Conservation (phyloP, 345 rosid genomes). For the Citrus medica region DNA sequence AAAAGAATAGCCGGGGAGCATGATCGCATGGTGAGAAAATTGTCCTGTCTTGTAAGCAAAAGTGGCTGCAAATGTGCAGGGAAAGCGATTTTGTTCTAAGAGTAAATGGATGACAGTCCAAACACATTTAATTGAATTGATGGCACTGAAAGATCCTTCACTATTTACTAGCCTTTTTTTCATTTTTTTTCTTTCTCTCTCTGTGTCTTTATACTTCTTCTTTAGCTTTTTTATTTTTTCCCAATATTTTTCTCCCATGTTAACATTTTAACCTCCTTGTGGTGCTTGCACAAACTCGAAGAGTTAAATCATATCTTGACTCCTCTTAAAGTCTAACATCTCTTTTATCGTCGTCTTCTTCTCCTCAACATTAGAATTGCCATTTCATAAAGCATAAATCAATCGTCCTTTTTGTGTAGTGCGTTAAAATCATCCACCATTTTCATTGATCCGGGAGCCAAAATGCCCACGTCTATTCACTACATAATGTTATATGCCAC, state of each 20-base stretch:
- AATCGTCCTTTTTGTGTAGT: neutral
- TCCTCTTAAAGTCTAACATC: conserved; percentile 27
- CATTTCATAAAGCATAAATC: neutral
- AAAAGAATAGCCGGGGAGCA: conserved; percentile 14
- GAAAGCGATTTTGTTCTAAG: conserved; percentile 31
- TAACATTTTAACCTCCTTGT: conserved; percentile 8
- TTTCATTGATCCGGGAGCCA: conserved; percentile 23
- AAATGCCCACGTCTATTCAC: conserved; percentile 14
- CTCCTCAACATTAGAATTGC: neutral
- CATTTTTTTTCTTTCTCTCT: neutral
- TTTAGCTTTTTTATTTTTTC: neutral
- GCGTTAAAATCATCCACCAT: conserved; percentile 19
- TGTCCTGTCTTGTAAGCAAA: conserved; percentile 55
- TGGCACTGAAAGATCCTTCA: conserved; percentile 38
- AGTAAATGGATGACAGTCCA: conserved; percentile 70
- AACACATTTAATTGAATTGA: conserved; percentile 44
- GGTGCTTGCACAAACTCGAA: conserved; percentile 34
- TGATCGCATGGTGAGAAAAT: conserved; percentile 42
- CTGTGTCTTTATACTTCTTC: neutral
- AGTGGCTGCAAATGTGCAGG: conserved; percentile 51
- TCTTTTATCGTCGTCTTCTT: conserved; percentile 5
- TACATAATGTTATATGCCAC: too few relatives aligned
- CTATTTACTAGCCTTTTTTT: conserved; percentile 3
- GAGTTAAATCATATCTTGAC: conserved; percentile 38
- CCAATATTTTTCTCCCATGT: neutral